phyloP scores from a whole-genome alignment of 331 rosid genomes.

The Pyracantha coccinea region DNA sequence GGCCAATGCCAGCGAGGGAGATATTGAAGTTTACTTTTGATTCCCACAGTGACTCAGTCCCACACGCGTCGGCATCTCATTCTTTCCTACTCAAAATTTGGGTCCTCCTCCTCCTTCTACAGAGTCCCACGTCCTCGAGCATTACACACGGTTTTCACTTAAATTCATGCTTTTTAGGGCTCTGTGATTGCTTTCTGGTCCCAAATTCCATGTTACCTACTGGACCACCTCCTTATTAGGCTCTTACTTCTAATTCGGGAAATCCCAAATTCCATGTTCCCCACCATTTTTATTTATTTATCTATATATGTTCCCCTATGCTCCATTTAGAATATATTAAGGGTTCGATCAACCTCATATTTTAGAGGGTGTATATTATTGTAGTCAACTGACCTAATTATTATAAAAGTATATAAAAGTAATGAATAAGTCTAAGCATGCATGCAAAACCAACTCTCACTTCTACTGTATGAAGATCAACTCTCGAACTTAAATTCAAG shows the following conservation, averaged over 20 bases:
- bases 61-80: conserved; percentile 8
- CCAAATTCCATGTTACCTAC: not conserved
- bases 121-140: not conserved
- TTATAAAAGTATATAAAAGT: too few species aligned
- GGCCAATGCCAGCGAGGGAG: conserved; percentile 12
- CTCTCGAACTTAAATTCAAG: too few species aligned
- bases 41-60: not conserved
- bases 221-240: not conserved
- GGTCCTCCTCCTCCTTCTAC: not conserved
- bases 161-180: conserved; percentile 1
- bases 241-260: not conserved
- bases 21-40: conserved; percentile 2
- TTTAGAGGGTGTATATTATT: too few species aligned
- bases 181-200: not conserved
- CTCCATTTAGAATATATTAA: not conserved
- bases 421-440: not conserved
- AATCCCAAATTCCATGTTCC: too few species aligned
- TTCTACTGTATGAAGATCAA: too few species aligned
- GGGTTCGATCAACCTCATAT: not conserved
- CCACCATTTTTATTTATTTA: too few species aligned
- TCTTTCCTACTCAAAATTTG: not conserved
- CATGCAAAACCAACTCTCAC: not conserved
- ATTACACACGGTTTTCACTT: not conserved
- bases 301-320: not conserved
- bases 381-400: too few species aligned